phyloP scores from a whole-genome alignment of 2,329 filamentous ascomycete species.

The Zymoseptoria passerinii region DNA sequence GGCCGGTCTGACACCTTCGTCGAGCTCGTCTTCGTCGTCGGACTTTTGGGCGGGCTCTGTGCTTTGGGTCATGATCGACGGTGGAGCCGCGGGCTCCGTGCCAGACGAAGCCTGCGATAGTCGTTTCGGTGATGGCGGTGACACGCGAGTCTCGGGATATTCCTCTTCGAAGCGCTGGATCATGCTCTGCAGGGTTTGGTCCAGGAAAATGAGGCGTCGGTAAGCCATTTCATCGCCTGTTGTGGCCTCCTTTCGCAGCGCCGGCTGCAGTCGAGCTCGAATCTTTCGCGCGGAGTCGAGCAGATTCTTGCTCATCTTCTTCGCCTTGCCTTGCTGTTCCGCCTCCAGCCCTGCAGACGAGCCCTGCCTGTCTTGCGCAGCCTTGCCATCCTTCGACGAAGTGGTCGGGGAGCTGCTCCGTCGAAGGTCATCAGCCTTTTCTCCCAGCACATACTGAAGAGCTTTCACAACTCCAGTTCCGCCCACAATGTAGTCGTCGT shows the following conservation, averaged over 20 bases:
- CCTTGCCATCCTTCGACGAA: slow-evolving; percentile 40
- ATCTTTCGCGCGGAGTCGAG: slow-evolving; percentile 85
- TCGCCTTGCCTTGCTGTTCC: slow-evolving; percentile 54
- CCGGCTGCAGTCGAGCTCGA: slow-evolving; percentile 70
- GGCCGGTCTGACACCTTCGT: slow-evolving; percentile 30
- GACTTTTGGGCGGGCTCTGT: slow-evolving; percentile 20
- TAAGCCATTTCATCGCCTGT: slow-evolving; percentile 67
- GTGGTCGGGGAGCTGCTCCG: slow-evolving; percentile 31
- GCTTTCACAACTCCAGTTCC: slow-evolving; percentile 94
- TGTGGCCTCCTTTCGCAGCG: slow-evolving; percentile 65
- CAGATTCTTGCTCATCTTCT: slow-evolving; percentile 88
- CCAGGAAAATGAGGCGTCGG: slow-evolving; percentile 75
- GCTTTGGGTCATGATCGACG: slow-evolving; percentile 8
- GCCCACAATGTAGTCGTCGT: slow-evolving; percentile 92
- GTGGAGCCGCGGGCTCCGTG: slow-evolving; percentile 9
- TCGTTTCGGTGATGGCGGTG: slow-evolving; percentile 12
- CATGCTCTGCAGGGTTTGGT: slow-evolving; percentile 79
- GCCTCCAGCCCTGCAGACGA: slow-evolving; percentile 24
- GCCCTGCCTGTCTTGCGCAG: slow-evolving; percentile 25
- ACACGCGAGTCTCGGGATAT: slow-evolving; percentile 74
- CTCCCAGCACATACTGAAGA: slow-evolving; percentile 79
- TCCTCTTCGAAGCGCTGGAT: slow-evolving; percentile 95
- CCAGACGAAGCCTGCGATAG: slow-evolving; percentile 13
- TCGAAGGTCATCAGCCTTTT: slow-evolving; percentile 50
- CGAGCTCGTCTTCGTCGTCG: slow-evolving; percentile 29